Base-by-base conservation (phyloP, 768 basidiomycete genomes). In the Phanerodontia chrysosporium region DNA sequence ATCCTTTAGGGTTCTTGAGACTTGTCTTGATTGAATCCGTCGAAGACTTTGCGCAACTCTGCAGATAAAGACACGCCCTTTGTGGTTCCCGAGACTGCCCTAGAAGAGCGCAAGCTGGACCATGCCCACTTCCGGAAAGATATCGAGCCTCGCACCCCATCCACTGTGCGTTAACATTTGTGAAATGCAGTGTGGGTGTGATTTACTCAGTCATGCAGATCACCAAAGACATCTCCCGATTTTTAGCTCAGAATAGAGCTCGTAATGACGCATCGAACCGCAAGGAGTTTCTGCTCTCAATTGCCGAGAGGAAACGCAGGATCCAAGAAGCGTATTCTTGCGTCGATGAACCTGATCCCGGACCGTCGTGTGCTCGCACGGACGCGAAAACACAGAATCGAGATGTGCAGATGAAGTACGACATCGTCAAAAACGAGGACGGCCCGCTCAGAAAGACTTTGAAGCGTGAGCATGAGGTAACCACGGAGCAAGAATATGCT, bases 371-470 rank as follows among this genome's bases (percentile, higher is more conserved):
- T 64, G 90, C 90, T 13, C 83, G 90, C 9, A 81, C 83, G 2
- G 87, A 91, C 59, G 86, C 89, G 35, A 89, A 84, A 66, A 74
- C 79, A 0, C 72, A 90, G 30, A 83, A 92, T 69, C 76, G 91
- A 39, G 87, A 90, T 57, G 74, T 83, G 1, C 91, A 92, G 66
- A 90, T 92, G 78, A 89, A 89, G 69, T 92, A 92, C 63, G 91
- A 93, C 68, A 88, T 93, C 61, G 87, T 86, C n/a, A 90, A 85
- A 72, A 91, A 92, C 61, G 86, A 84, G 55, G 88, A 89, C 36
- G 90, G 90, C 0, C 89, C 90, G 0, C 74, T 93, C 45, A 78
- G 81, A 29, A 78, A 83, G 64, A 90, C 85, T 0, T 65, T 84
- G 62, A 78, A 79, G 32, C 51, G 51, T n/a, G 51, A 53, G 7